These are phyloP conservation scores for Gnaphalium uliginosum DNA, from an alignment of 129 eudicot species.

Conservation along the genomic window DNA sequence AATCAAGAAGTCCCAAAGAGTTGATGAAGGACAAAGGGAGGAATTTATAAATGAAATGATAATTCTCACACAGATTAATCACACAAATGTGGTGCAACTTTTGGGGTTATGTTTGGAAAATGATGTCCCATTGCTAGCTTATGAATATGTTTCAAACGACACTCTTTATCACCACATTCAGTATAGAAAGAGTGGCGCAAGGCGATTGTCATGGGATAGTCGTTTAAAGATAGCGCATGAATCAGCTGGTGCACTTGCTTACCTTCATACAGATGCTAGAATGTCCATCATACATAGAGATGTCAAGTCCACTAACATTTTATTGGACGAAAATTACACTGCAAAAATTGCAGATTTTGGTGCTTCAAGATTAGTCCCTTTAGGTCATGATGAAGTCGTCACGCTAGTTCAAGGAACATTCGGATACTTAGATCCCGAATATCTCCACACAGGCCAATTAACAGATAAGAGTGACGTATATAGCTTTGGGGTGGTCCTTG, in stretches of 20 bases:
- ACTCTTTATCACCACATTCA: constrained; percentile 36
- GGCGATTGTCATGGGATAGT: not conserved
- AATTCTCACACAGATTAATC: constrained; percentile 43
- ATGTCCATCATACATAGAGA: too few species aligned
- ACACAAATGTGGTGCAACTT: constrained; percentile 48
- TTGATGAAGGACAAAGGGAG: constrained; percentile 45
- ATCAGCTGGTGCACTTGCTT: too few species aligned
- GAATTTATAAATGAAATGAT: constrained; percentile 53
- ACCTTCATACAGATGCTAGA: too few species aligned
- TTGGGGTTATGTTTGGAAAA: constrained; percentile 52
- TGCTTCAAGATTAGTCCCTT: not conserved
- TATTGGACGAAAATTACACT: not conserved
- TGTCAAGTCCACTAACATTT: not conserved
- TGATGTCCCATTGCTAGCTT: constrained; percentile 49
- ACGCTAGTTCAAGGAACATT: not conserved
- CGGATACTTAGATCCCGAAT: constrained; percentile 4
- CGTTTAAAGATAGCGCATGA: not conserved
- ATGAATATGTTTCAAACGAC: constrained; percentile 39
- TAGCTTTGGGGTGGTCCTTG: constrained; percentile 4
- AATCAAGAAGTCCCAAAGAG: constrained; percentile 39
- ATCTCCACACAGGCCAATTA: not conserved
- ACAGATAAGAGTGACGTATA: too few species aligned
- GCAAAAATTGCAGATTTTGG: not conserved
- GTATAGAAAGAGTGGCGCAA: not conserved
- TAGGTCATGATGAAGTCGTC: not conserved